phyloP scores from a whole-genome alignment of 2,329 filamentous ascomycete species.

The Colletotrichum spaethianum region DNA sequence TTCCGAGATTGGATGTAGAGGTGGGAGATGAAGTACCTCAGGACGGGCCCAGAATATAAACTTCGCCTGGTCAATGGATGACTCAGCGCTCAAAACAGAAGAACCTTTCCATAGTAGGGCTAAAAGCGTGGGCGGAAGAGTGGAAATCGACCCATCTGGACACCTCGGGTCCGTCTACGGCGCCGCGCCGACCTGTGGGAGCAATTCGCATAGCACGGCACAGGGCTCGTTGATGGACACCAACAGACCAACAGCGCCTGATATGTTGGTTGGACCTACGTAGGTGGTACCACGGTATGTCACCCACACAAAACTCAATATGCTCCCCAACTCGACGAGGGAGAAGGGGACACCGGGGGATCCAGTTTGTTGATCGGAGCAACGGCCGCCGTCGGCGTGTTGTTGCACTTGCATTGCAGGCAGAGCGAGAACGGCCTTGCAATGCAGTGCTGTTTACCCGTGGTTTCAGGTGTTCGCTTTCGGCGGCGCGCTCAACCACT shows the following conservation, averaged over 20 bases:
- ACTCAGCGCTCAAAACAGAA: background rate
- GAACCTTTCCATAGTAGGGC: background rate
- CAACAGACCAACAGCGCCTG: background rate
- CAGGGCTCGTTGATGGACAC: background rate
- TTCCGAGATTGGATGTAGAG: background rate
- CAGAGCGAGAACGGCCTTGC: background rate
- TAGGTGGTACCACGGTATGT: too few relatives aligned
- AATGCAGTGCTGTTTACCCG: background rate
- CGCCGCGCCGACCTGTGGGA: background rate
- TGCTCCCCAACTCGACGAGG: background rate
- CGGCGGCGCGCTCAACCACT: background rate
- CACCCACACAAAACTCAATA: background rate
- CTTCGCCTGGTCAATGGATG: background rate
- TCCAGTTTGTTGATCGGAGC: background rate
- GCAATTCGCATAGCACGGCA: background rate
- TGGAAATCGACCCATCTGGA: background rate
- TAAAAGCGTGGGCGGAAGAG: background rate
- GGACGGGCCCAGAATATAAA: background rate
- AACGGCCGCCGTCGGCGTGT: background rate
- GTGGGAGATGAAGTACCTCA: background rate
- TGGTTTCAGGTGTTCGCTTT: constrained; percentile 6
- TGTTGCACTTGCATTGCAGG: background rate
- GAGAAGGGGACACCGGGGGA: background rate
- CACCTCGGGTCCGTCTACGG: background rate
- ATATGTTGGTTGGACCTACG: background rate